Conservation (phyloP, 495 filamentous ascomycete genomes). For the Hyaloscypha bicolor region DNA sequence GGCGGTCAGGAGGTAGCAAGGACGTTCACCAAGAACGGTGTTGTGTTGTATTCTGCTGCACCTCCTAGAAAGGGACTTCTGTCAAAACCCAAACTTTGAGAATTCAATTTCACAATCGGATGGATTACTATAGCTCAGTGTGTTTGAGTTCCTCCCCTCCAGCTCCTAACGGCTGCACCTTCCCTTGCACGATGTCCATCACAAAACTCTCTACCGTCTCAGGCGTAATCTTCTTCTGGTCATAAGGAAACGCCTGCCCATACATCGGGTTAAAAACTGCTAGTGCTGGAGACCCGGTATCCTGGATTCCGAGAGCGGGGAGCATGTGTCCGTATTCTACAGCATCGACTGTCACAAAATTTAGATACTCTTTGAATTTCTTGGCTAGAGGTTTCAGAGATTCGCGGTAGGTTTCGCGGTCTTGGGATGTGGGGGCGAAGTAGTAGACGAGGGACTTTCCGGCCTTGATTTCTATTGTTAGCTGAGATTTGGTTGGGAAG, state of each 20-base stretch:
- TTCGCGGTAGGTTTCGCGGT: slow-evolving; percentile 35
- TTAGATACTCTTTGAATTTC: slow-evolving; percentile 50
- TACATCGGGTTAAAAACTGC: slow-evolving; percentile 47
- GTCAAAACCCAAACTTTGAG: background rate
- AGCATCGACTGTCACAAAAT: slow-evolving; percentile 48
- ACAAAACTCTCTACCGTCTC: slow-evolving; percentile 43
- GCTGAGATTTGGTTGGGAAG: background rate
- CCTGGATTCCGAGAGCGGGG: slow-evolving; percentile 39
- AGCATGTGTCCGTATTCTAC: slow-evolving; percentile 50
- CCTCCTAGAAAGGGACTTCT: background rate
- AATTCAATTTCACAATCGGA: background rate
- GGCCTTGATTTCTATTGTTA: slow-evolving; percentile 34
- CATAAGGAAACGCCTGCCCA: slow-evolving; percentile 46
- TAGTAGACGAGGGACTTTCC: slow-evolving; percentile 50
- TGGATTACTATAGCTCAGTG: slow-evolving; percentile 3
- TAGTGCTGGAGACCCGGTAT: slow-evolving; percentile 34
- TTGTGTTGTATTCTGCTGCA: slow-evolving; percentile 6
- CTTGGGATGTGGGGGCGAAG: slow-evolving; percentile 35
- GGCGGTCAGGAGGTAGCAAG: slow-evolving; percentile 4
- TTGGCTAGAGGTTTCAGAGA: slow-evolving; percentile 46
- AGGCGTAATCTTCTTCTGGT: slow-evolving; percentile 33
- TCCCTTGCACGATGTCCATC: slow-evolving; percentile 47
- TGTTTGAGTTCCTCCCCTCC: background rate
- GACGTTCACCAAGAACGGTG: slow-evolving; percentile 6
- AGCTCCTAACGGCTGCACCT: slow-evolving; percentile 35